phyloP scores from a whole-genome alignment of 768 basidiomycete genomes.

The Russula emetica region DNA sequence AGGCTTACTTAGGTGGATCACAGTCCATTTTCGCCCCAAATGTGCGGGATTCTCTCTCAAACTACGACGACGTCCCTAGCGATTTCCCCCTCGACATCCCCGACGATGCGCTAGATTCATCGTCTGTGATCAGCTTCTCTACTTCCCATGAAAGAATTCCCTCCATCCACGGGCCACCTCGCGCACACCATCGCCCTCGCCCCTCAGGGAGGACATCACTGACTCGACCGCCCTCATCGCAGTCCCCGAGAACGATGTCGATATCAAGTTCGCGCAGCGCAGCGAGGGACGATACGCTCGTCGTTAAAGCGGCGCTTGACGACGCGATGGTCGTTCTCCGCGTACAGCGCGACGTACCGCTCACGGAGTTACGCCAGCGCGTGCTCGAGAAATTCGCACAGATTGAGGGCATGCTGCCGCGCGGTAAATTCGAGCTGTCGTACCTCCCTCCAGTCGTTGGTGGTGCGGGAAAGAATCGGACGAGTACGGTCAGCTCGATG shows the following conservation, averaged over 20 bases:
- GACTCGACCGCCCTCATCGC: slow-evolving; percentile 6
- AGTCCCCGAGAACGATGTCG: slow-evolving; percentile 13
- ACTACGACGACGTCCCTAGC: not conserved
- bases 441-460: slow-evolving; percentile 43
- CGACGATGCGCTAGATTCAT: slow-evolving; percentile 1
- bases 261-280: slow-evolving; percentile 6
- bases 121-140: not conserved
- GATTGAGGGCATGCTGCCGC: slow-evolving; percentile 53
- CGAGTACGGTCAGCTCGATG: slow-evolving; percentile 13
- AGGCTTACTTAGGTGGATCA: slow-evolving; percentile 42
- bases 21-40: not conserved
- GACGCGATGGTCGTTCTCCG: slow-evolving; percentile 62
- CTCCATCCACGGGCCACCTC: not conserved
- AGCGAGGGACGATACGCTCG: slow-evolving; percentile 33
- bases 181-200: not conserved
- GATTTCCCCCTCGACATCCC: slow-evolving; percentile 1
- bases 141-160: not conserved
- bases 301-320: slow-evolving; percentile 63
- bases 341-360: slow-evolving; percentile 43
- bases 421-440: slow-evolving; percentile 52
- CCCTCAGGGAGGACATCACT: not conserved
- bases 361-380: slow-evolving; percentile 51
- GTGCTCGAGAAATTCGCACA: slow-evolving; percentile 65
- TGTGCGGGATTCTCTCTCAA: not conserved
- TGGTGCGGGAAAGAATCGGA: slow-evolving; percentile 12